These are phyloP conservation scores for Pouteria glomerata DNA, from an alignment of 148 eudicot genomes.

Conservation along the genomic window DNA sequence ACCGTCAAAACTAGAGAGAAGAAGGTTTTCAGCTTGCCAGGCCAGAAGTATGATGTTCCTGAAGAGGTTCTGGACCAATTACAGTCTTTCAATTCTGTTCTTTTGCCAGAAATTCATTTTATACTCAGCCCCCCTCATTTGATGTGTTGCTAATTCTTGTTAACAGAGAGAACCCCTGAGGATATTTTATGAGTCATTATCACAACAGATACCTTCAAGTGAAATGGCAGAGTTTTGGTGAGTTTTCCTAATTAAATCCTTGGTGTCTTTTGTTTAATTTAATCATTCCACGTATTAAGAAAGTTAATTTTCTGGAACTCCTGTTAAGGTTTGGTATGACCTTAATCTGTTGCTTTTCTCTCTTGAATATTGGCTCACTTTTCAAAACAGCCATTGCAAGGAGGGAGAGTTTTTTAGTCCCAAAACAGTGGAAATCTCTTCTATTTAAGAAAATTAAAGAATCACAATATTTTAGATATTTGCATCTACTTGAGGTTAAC, in stretches of 20 bases:
- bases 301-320: background rate
- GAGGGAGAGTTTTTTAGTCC: too few relatives aligned
- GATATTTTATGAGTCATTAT: conserved; percentile 85
- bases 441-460: too few relatives aligned
- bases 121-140: background rate
- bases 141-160: conserved; percentile 9
- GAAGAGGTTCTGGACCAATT: conserved; percentile 62
- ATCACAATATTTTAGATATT: too few relatives aligned
- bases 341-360: too few relatives aligned
- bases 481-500: too few relatives aligned
- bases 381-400: too few relatives aligned
- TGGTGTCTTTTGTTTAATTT: background rate
- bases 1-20: conserved; percentile 54
- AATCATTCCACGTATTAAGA: too few relatives aligned
- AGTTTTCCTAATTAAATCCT: conserved; percentile 24
- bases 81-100: background rate
- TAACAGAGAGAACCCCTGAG: conserved; percentile 85
- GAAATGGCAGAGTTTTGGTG: conserved; percentile 99
- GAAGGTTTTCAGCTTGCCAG: conserved; percentile 78
- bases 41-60: conserved; percentile 86
- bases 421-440: too few relatives aligned
- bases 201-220: conserved; percentile 83
- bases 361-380: too few relatives aligned
- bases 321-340: background rate
- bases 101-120: background rate